Evolutionary conservation across 2,329 filamentous ascomycete genomes (phyloP).

Genomic region (Diaporthe citrichinensis): DNA sequence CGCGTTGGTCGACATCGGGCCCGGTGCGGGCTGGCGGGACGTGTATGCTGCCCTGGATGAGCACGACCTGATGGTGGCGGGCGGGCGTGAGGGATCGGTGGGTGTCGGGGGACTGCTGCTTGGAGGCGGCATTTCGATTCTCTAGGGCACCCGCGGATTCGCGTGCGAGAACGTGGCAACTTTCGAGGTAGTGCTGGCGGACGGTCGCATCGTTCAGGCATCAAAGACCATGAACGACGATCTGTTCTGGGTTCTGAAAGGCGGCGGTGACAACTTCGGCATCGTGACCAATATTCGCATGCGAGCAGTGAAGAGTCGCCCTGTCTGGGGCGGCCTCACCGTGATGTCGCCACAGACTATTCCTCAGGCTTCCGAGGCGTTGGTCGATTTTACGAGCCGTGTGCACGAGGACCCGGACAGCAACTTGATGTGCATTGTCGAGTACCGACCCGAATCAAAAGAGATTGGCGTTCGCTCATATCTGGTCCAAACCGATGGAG

Average conservation of each 20-base stretch:
- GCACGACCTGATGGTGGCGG: background rate
- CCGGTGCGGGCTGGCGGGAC: background rate
- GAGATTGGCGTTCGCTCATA: background rate
- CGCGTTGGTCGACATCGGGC: background rate
- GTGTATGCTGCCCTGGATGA: background rate
- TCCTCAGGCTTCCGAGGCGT: background rate
- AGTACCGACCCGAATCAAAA: background rate
- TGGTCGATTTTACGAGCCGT: background rate
- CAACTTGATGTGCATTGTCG: background rate
- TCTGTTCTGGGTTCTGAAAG: background rate
- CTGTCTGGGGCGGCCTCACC: background rate
- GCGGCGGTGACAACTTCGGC: background rate
- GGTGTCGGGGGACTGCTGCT: background rate
- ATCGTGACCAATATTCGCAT: background rate
- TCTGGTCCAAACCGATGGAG: background rate
- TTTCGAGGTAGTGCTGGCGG: background rate
- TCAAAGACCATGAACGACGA: background rate
- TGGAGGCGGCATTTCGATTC: background rate
- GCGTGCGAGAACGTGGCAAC: background rate
- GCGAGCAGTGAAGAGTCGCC: background rate
- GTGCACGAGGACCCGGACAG: background rate
- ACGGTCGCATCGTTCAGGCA: background rate
- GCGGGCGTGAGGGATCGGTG: background rate
- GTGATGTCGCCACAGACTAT: background rate
- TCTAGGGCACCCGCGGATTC: background rate